Conservation (phyloP, 306 rosid genomes). For the Quercus robur region DNA sequence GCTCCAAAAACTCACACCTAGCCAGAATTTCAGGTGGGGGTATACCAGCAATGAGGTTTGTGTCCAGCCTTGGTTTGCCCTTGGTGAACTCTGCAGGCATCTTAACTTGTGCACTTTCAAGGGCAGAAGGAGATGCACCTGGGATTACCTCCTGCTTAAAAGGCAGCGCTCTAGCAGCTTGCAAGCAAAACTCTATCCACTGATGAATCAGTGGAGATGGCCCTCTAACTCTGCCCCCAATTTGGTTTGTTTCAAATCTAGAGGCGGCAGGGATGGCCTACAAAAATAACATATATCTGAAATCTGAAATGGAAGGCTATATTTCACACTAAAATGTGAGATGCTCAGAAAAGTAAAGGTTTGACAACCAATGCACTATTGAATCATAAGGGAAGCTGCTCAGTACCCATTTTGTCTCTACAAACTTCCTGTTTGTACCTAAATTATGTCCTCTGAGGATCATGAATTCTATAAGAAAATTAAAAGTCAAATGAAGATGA, state of each 20-base stretch:
- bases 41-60: slow-evolving; percentile 77
- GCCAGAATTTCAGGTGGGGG: slow-evolving; percentile 66
- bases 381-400: background rate
- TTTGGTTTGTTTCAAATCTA: slow-evolving; percentile 45
- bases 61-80: slow-evolving; percentile 69
- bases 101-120: slow-evolving; percentile 39
- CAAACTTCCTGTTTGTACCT: background rate
- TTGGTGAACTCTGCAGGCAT: slow-evolving; percentile 46
- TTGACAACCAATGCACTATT: background rate
- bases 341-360: background rate
- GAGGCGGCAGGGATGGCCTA: slow-evolving; percentile 85
- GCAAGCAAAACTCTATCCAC: slow-evolving; percentile 96
- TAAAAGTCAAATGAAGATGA: slow-evolving; percentile 7
- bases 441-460: background rate
- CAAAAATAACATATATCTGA: slow-evolving; percentile 6
- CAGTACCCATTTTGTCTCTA: background rate
- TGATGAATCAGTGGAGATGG: slow-evolving; percentile 86
- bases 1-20: slow-evolving; percentile 85
- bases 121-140: slow-evolving; percentile 66
- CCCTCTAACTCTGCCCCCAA: slow-evolving; percentile 83
- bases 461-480: background rate
- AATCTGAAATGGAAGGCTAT: background rate
- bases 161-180: slow-evolving; percentile 75
- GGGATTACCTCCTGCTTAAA: slow-evolving; percentile 90
- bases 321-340: background rate